Evolutionary conservation across 108 stramenopile genomes (phyloP), one percentile per base, ranked within the genome.

Genomic region (Skeletonema tropicum): DNA sequence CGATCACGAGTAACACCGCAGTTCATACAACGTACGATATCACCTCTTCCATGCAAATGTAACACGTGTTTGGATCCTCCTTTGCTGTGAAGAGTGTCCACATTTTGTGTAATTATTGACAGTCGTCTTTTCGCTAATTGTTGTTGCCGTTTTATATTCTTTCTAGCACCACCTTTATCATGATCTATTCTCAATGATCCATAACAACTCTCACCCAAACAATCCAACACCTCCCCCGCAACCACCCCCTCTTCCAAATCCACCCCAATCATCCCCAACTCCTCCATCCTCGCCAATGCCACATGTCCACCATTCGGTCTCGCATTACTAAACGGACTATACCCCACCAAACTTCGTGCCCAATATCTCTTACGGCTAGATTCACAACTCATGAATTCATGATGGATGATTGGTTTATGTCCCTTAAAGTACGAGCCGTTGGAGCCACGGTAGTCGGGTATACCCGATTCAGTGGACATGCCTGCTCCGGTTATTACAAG

Each of bases 371-470:
- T 85, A 0, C 98, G 85, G 14, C 83, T 76, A 3, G 46, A 36
- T 29, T 86, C 82, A n/a, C 71, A 72, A 1, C 65, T 45, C 84
- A 98, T 88, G 61, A 96, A 99, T 65, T 99, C 94, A 63, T 95
- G 90, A 85, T 99, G 97, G 49, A 91, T 80, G 80, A 99, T 96
- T 19, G 99, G 99, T 73, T 91, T 96, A 87, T 98, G 98, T 13
- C 98, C 96, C 25, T 80, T 63, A 65, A 92, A 91, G 81, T 99
- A 99, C 21, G 94, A 96, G 64, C 98, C 98, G 26, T 86, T 78
- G 64, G 93, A 88, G 3, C 97, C 97, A 11, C 99, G 82, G 71
- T 99, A 99, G 74, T 99, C 99, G 1, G 98, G 97, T 59, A 99
- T 97, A 7, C 99, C 99, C 25, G 90, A 92, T 74, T 96, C 97